Base-by-base conservation (phyloP, 805 yeast genomes). In the Pichia heedii region DNA sequence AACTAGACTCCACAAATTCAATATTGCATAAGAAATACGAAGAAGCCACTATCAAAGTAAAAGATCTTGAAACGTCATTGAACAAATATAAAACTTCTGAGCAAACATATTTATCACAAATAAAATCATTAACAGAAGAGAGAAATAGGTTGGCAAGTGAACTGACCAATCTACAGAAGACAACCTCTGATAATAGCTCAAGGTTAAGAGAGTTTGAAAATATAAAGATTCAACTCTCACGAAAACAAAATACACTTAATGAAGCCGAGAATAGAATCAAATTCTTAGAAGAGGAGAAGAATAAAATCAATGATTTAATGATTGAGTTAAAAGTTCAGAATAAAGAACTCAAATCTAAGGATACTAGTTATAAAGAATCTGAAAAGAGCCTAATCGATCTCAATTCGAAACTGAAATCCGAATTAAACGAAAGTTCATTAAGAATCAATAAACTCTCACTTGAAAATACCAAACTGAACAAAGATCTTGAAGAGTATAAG, bases 131-230 rank as follows among this genome's bases (percentile, higher is more conserved):
- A 24, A 57, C 53, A 4, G 62, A 60, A 24, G 78, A 75, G 42
- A 71, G 67, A 37, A 59, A 45, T 13, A 29, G 36, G 1, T 30
- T 55, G 37, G 43, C 53, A 11, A 59, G 58, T 7, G 76, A 71
- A n/a, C 54, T 70, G n/a, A 59, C 56, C 7, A 9, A 10, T 6
- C 8, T 16, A 32, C 33, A 32, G 18, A 69, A 65, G 18, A 56
- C 69, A n/a, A 54, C 50, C 24, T 55, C 64, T 40, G 60, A 60
- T 24, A 78, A 71, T 27, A 63, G 72, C 7, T 64, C 75, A 6
- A 54, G 79, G 76, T 47, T 55, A 75, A 22, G 70, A 74, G 0
- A 66, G 76, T 4, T 54, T 70, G 22, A 68, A 68, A 42, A 55
- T 74, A 16, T 32, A 4, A 32, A 32, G 18, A 16, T 6, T 0